Evolutionary conservation across 352 stramenopile genomes (phyloP).

Genomic region (Pythium monospermum): DNA sequence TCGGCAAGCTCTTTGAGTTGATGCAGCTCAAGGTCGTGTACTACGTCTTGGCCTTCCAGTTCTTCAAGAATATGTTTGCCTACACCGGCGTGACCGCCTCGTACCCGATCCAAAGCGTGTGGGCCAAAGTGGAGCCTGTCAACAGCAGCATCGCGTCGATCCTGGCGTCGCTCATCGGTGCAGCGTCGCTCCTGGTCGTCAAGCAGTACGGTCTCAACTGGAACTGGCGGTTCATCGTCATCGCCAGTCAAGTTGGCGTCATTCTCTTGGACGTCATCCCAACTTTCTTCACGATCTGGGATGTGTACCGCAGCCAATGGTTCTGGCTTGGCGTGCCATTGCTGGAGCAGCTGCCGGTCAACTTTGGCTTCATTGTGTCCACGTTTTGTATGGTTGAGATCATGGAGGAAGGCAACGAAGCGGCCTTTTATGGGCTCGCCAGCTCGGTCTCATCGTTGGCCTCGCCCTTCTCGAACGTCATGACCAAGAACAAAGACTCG

Average conservation of each 20-base stretch:
- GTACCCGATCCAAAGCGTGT: conserved; percentile 24
- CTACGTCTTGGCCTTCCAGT: conserved; percentile 26
- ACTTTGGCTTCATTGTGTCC: conserved; percentile 23
- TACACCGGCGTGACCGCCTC: conserved; percentile 22
- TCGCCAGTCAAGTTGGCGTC: conserved; percentile 11
- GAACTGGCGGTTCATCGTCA: conserved; percentile 26
- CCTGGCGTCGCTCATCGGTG: conserved; percentile 17
- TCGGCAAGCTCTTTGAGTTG: conserved; percentile 23
- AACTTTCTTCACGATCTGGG: conserved; percentile 28
- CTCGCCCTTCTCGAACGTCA: conserved; percentile 23
- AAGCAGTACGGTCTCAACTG: conserved; percentile 20
- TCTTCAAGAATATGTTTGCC: conserved; percentile 30
- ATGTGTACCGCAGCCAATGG: conserved; percentile 26
- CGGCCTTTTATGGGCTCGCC: conserved; percentile 30
- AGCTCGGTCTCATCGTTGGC: conserved; percentile 24
- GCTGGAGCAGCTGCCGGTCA: conserved; percentile 25
- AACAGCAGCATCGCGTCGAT: conserved; percentile 28
- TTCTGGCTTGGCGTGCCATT: conserved; percentile 25
- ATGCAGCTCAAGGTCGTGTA: conserved; percentile 28
- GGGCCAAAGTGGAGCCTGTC: conserved; percentile 26
- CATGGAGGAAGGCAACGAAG: conserved; percentile 25
- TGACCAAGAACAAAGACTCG: conserved; percentile 25
- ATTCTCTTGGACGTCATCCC: conserved; percentile 23
- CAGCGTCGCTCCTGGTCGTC: conserved; percentile 7
- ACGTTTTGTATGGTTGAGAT: conserved; percentile 28